Evolutionary conservation across 257 asterid genomes (phyloP).

Genomic region (Apocynum venetum): DNA sequence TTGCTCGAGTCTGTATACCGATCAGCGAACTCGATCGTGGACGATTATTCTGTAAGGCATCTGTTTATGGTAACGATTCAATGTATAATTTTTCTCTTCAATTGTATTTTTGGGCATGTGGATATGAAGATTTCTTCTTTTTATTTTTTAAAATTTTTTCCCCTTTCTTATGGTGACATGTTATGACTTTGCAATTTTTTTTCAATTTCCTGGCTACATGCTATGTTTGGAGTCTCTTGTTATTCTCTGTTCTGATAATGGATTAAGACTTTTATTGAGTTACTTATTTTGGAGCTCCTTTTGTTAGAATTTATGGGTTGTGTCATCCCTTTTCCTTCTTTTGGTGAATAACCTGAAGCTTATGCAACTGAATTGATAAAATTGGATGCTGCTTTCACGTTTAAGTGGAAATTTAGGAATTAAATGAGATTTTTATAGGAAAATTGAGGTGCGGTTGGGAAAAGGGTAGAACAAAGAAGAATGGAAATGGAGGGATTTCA

Average conservation of each 20-base stretch:
- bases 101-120: not conserved
- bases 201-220: not conserved
- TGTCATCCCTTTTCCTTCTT: not conserved
- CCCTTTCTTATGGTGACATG: not conserved
- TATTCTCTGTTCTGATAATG: not conserved
- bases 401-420: not conserved
- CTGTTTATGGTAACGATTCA: not conserved
- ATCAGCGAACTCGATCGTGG: not conserved
- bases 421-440: not conserved
- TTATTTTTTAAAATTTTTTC: not conserved
- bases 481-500: not conserved
- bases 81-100: not conserved
- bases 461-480: not conserved
- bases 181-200: not conserved
- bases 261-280: not conserved
- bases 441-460: not conserved
- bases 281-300: not conserved
- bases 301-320: not conserved
- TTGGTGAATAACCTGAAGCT: not conserved
- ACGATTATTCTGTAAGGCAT: not conserved
- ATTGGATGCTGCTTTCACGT: no score
- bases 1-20: not conserved
- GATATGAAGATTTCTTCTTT: not conserved
- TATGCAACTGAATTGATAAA: not conserved
- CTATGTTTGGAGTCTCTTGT: not conserved